phyloP scores from a whole-genome alignment of 225 moss, liverwort and hornwort species.

The Bryoerythrophyllum caledonicum region DNA sequence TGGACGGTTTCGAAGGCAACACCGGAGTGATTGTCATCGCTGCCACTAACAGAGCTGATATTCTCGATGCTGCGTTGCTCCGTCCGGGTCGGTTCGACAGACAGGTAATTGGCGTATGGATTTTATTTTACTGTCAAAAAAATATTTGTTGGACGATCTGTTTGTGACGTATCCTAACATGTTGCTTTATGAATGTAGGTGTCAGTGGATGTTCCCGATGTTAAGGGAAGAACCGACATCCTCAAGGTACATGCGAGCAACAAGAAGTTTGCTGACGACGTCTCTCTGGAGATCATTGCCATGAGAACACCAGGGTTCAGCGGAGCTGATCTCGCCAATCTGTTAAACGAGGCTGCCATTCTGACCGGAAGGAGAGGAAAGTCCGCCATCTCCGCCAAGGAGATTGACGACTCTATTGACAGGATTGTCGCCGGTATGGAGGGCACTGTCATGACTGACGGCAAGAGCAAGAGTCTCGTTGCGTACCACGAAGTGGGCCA shows the following conservation, averaged over 20 bases:
- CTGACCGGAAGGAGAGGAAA: slow-evolving; percentile 56
- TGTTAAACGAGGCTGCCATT: slow-evolving; percentile 57
- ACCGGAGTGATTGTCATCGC: slow-evolving; percentile 63
- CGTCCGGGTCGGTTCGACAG: slow-evolving; percentile 64
- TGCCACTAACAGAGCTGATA: slow-evolving; percentile 57
- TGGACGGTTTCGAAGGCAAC: slow-evolving; percentile 64
- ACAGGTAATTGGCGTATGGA: slow-evolving; percentile 32
- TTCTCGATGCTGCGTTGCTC: slow-evolving; percentile 60
- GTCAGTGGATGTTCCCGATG: slow-evolving; percentile 57
- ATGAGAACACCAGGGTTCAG: slow-evolving; percentile 64
- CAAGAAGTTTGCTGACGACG: slow-evolving; percentile 51
- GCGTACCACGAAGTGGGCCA: slow-evolving; percentile 68
- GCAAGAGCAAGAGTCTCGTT: slow-evolving; percentile 58
- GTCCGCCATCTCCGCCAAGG: slow-evolving; percentile 43
- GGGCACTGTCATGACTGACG: slow-evolving; percentile 50
- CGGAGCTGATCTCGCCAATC: slow-evolving; percentile 57
- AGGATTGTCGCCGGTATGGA: slow-evolving; percentile 63
- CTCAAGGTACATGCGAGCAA: slow-evolving; percentile 55
- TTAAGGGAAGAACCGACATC: slow-evolving; percentile 52
- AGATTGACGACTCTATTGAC: slow-evolving; percentile 59
- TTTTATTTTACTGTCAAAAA: no score
- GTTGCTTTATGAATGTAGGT: slow-evolving; percentile 21
- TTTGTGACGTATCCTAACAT: neutral
- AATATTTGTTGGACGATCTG: neutral
- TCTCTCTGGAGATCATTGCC: slow-evolving; percentile 52